phyloP scores from a whole-genome alignment of 1,139 yeast genomes.

The Pichia sp. region DNA sequence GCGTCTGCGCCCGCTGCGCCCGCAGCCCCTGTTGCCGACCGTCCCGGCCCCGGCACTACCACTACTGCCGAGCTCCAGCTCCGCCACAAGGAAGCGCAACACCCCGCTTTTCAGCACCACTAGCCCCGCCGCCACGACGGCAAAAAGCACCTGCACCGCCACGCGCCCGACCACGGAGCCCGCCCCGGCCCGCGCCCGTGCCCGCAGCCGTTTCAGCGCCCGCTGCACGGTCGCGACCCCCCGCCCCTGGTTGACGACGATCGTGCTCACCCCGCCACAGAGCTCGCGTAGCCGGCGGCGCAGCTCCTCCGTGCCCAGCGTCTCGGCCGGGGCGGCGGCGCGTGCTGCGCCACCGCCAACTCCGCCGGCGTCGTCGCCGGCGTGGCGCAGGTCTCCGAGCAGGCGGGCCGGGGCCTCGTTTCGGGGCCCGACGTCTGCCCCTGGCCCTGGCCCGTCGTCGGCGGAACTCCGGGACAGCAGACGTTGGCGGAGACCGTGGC shows the following conservation, averaged over 20 bases:
- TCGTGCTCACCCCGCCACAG: constrained; percentile 1
- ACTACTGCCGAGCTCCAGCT: not conserved
- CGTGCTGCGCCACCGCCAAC: no score
- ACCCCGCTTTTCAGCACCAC: constrained; percentile 5
- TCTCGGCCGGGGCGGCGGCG: not conserved
- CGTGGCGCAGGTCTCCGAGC: not conserved
- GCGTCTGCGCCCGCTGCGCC: no score
- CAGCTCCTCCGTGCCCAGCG: not conserved
- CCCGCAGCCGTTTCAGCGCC: not conserved
- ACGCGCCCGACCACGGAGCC: constrained; percentile 1
- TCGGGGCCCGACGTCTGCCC: not conserved
- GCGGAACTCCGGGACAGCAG: no score
- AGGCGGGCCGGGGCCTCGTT: no score
- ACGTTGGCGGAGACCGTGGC: no score
- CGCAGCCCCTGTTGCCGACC: no score
- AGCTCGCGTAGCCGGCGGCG: constrained; percentile 1
- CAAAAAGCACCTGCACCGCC: constrained; percentile 9
- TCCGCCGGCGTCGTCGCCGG: not conserved
- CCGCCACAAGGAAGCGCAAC: not conserved
- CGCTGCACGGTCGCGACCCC: constrained; percentile 5
- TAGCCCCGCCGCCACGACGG: not conserved
- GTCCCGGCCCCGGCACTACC: not conserved
- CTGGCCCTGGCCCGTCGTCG: no score
- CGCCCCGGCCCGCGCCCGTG: not conserved
- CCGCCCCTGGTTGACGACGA: constrained; percentile 3